These are phyloP conservation scores for Entoloma clypeatum DNA, from an alignment of 1,284 basidiomycete species.

Conservation along the genomic window DNA sequence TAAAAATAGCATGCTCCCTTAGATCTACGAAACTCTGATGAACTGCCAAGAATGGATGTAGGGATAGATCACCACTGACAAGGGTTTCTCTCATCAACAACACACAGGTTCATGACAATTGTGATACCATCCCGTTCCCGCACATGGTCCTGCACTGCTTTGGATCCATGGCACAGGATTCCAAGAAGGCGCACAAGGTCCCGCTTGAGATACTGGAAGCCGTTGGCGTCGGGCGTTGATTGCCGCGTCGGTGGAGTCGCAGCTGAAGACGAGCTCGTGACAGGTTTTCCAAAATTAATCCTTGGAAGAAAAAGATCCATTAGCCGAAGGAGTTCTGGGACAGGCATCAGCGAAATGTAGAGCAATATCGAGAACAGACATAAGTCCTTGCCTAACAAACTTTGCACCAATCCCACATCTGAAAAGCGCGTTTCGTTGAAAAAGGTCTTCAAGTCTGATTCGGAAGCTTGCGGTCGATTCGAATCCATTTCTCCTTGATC, in stretches of 20 bases:
- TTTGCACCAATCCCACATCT: conserved; percentile 50
- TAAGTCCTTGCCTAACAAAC: conserved; percentile 53
- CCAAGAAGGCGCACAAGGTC: conserved; percentile 81
- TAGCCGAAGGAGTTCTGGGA: conserved; percentile 60
- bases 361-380: conserved; percentile 7
- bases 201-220: conserved; percentile 78
- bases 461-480: conserved; percentile 16
- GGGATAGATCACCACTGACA: conserved; percentile 45
- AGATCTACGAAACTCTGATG: conserved; percentile 72
- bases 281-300: conserved; percentile 66
- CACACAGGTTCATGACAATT: conserved; percentile 81
- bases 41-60: conserved; percentile 5
- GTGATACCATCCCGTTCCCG: conserved; percentile 70
- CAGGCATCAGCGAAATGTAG: conserved; percentile 12
- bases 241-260: conserved; percentile 23
- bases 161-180: conserved; percentile 62
- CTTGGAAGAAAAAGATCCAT: conserved; percentile 76
- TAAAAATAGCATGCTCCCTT: conserved; percentile 85
- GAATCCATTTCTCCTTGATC: conserved; percentile 33
- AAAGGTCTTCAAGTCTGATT: conserved; percentile 33
- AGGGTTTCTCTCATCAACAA: conserved; percentile 85
- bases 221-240: conserved; percentile 39
- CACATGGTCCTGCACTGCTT: conserved; percentile 67
- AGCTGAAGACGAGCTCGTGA: conserved; percentile 25
- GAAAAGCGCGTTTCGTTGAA: conserved; percentile 42